phyloP scores from a whole-genome alignment of 257 asterid species.

The Ilex aquifolium region DNA sequence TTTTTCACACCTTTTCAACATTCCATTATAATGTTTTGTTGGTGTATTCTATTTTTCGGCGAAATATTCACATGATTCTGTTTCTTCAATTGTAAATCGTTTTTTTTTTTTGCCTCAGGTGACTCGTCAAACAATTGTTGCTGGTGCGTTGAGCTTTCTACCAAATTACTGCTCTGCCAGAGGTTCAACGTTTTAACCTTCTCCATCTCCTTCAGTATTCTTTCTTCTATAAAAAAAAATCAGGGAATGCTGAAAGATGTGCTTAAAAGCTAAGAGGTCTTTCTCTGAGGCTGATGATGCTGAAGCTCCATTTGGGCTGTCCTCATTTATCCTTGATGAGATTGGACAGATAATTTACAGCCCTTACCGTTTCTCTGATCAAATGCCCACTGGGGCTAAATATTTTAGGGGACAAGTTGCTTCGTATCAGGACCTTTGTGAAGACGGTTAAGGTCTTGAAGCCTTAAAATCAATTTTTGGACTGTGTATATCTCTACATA shows the following conservation, averaged over 20 bases:
- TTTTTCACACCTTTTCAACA: no score
- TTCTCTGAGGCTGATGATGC: constrained; percentile 23
- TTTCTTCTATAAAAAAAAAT: constrained; percentile 22
- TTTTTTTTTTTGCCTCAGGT: no score
- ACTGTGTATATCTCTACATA: neutral
- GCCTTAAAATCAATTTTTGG: constrained; percentile 9
- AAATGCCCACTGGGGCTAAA: constrained; percentile 7
- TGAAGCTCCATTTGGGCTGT: constrained; percentile 37
- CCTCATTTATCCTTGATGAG: constrained; percentile 39
- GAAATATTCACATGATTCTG: no score
- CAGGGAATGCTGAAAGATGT: constrained; percentile 94
- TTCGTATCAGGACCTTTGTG: constrained; percentile 36
- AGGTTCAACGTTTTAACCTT: neutral
- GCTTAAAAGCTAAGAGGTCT: constrained; percentile 35
- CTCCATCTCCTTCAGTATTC: constrained; percentile 17
- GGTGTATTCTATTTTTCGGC: no score
- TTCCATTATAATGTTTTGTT: no score
- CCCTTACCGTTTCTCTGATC: constrained; percentile 8
- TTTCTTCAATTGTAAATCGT: no score
- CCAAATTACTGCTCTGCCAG: neutral
- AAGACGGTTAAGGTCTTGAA: constrained; percentile 50
- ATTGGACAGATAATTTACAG: constrained; percentile 22
- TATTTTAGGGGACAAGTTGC: constrained; percentile 18
- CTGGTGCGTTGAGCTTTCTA: no score
- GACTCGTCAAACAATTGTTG: no score